Conservation (phyloP, 192 early-diverging fungal genomes). For the Coemansia pectinata region DNA sequence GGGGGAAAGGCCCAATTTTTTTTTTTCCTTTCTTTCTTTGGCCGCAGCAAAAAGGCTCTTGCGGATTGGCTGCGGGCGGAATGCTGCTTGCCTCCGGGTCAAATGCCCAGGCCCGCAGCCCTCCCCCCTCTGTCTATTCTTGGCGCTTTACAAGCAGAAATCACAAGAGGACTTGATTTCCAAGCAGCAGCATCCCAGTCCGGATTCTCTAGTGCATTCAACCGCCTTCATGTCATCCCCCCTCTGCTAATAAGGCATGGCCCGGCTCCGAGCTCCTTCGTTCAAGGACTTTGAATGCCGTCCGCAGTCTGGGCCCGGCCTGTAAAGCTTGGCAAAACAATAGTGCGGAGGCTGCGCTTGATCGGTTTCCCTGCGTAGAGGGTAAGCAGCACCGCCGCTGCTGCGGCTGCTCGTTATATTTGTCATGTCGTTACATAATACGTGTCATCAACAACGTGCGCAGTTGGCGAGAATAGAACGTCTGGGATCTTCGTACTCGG, state of each 20-base stretch:
- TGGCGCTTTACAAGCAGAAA: not conserved
- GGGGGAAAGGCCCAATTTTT: not conserved
- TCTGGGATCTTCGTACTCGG: not conserved
- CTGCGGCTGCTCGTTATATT: not conserved
- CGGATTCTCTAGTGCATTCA: not conserved
- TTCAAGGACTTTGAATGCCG: not conserved
- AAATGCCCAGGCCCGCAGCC: not conserved
- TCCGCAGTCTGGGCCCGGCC: not conserved
- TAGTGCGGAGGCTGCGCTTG: not conserved
- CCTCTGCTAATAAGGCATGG: not conserved
- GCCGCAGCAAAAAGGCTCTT: not conserved
- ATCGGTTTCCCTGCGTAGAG: not conserved
- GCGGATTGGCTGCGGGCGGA: slow-evolving; percentile 1
- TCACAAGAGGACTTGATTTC: not conserved
- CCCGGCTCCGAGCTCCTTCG: not conserved
- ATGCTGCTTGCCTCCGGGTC: not conserved
- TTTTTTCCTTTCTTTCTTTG: not conserved
- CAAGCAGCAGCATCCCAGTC: not conserved
- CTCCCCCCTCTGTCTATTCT: not conserved
- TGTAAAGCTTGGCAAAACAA: not conserved
- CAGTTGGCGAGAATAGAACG: not conserved
- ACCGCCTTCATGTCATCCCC: not conserved
- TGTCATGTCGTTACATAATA: not conserved
- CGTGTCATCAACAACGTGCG: not conserved
- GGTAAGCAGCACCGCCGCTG: not conserved